These are phyloP conservation scores for Naumovozyma castellii DNA, from an alignment of 805 yeast species.

Conservation along the genomic window DNA sequence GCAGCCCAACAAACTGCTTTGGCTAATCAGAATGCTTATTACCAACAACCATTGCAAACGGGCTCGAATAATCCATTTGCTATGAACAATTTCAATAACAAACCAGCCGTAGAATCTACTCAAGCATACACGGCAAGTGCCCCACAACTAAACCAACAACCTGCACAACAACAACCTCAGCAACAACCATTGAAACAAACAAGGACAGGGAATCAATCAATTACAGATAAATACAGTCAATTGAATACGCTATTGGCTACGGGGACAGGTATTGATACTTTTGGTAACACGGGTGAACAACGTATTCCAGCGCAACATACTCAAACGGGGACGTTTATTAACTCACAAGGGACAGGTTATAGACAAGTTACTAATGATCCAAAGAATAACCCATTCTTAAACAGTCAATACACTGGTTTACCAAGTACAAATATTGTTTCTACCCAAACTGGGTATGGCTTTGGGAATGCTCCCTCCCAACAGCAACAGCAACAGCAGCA, in stretches of 20 bases:
- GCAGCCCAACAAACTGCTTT: constrained; percentile 2
- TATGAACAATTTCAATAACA: constrained; percentile 15
- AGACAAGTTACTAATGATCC: constrained; percentile 37
- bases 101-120: constrained; percentile 6
- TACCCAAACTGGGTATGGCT: constrained; percentile 86
- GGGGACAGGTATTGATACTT: constrained; percentile 90
- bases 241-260: constrained; percentile 69
- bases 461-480: constrained; percentile 57
- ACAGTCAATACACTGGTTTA: constrained; percentile 64
- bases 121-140: constrained; percentile 3
- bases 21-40: constrained; percentile 16
- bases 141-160: constrained; percentile 1
- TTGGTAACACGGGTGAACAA: constrained; percentile 35
- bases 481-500: constrained; percentile 21
- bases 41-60: constrained; percentile 47
- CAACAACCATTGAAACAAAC: constrained; percentile 36
- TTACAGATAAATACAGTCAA: constrained; percentile 55
- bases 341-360: constrained; percentile 81
- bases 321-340: constrained; percentile 66
- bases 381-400: constrained; percentile 36
- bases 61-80: constrained; percentile 80
- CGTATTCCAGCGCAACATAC: constrained; percentile 93
- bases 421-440: constrained; percentile 61
- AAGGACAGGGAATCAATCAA: constrained; percentile 45
- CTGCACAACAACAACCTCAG: constrained; percentile 13